phyloP scores from a whole-genome alignment of 1,284 basidiomycete genomes.

The Ustilago hordei region DNA sequence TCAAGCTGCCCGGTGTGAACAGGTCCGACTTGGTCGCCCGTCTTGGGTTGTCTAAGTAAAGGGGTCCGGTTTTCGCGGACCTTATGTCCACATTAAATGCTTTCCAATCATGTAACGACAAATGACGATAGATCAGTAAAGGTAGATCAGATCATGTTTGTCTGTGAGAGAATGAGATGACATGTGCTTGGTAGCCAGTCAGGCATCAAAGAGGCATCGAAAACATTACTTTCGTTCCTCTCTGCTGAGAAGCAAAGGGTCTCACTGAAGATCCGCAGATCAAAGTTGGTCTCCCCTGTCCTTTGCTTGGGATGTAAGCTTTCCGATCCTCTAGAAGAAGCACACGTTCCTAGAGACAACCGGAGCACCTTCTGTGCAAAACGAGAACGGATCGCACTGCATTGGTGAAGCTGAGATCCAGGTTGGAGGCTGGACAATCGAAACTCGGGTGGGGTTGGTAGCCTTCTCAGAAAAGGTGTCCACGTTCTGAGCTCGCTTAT shows the following conservation, averaged over 20 bases:
- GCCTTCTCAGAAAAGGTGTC: conserved; percentile 18
- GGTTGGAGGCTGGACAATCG: not conserved
- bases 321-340: conserved; percentile 11
- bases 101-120: not conserved
- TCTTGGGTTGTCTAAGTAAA: conserved; percentile 24
- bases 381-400: not conserved
- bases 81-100: not conserved
- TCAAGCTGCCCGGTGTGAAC: conserved; percentile 74
- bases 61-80: not conserved
- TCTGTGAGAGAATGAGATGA: not conserved
- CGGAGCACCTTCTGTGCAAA: not conserved
- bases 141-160: not conserved
- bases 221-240: not conserved
- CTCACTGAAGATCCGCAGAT: conserved; percentile 3
- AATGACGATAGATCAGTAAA: not conserved
- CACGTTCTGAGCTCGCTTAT: conserved; percentile 43
- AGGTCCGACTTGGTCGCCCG: conserved; percentile 34
- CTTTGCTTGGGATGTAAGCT: conserved; percentile 3
- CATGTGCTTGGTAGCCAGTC: not conserved
- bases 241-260: conserved; percentile 1
- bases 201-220: not conserved
- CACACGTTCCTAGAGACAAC: conserved; percentile 27
- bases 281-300: not conserved
- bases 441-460: not conserved
- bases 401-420: not conserved